These are phyloP conservation scores for Alternaria postmessia DNA, from an alignment of 2,329 filamentous ascomycete genomes.

Conservation along the genomic window DNA sequence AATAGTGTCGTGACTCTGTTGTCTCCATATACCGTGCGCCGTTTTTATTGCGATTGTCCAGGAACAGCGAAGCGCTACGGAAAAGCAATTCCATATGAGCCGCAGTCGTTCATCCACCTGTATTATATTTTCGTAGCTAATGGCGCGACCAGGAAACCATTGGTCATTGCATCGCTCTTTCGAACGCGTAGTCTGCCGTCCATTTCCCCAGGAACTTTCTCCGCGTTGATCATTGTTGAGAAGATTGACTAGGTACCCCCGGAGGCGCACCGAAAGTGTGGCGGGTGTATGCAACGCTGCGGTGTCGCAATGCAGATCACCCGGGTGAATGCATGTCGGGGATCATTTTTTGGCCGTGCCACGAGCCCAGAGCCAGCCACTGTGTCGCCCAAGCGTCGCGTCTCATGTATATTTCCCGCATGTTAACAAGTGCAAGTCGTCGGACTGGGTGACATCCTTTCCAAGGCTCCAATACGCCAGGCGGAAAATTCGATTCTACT, in stretches of 20 bases:
- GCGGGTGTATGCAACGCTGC: neutral
- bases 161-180: neutral
- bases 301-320: constrained; percentile 6
- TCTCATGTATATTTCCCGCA: neutral
- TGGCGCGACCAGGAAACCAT: too few species aligned
- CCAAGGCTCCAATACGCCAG: neutral
- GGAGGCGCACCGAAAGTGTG: neutral
- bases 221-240: neutral
- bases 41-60: neutral
- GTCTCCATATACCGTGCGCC: neutral
- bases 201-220: neutral
- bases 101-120: neutral
- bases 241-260: neutral
- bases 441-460: neutral
- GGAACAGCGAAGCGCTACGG: neutral
- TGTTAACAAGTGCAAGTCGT: neutral
- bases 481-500: neutral
- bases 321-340: neutral
- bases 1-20: neutral
- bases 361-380: constrained; percentile 1
- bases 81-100: neutral
- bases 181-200: neutral
- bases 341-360: neutral
- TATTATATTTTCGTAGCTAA: neutral
- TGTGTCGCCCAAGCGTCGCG: neutral